These are phyloP conservation scores for Groenewaldozyma tartarivorans DNA, from an alignment of 805 yeast species.

Conservation along the genomic window DNA sequence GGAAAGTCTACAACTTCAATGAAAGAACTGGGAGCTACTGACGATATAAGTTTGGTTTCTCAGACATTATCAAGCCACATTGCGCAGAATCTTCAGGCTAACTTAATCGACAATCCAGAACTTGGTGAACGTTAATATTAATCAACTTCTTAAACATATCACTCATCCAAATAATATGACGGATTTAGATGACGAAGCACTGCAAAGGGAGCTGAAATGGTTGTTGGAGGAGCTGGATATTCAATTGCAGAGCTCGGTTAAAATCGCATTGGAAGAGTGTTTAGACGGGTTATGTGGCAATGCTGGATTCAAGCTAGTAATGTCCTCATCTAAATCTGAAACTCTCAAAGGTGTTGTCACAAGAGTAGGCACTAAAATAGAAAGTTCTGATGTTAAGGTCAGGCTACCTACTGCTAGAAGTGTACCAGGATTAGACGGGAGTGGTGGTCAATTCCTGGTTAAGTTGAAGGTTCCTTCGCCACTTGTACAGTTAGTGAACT, in stretches of 20 bases:
- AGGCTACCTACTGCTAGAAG: slow-evolving; percentile 7
- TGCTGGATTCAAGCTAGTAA: slow-evolving; percentile 16
- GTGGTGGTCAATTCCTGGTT: slow-evolving; percentile 11
- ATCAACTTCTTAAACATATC: too few species aligned
- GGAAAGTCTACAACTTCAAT: slow-evolving; percentile 51
- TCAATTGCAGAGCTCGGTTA: slow-evolving; percentile 9
- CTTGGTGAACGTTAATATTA: too few species aligned
- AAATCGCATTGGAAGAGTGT: slow-evolving; percentile 15
- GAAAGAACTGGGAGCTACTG: slow-evolving; percentile 19
- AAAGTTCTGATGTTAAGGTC: slow-evolving; percentile 12
- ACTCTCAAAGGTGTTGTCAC: slow-evolving; percentile 18
- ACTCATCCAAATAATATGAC: too few species aligned
- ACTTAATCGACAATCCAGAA: too few species aligned
- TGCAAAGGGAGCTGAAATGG: slow-evolving; percentile 18
- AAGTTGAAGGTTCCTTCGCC: slow-evolving; percentile 6
- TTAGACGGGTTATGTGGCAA: slow-evolving; percentile 11
- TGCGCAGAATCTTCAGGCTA: not conserved
- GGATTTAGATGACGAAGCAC: too few species aligned
- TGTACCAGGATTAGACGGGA: too few species aligned
- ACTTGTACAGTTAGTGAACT: slow-evolving; percentile 15
- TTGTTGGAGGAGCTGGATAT: slow-evolving; percentile 11
- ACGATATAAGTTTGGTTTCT: slow-evolving; percentile 33
- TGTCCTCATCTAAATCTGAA: slow-evolving; percentile 16
- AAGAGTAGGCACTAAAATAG: slow-evolving; percentile 11
- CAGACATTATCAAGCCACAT: slow-evolving; percentile 34